Percentiles rank a stretch among this genome's conserved stretches.
Conservation (phyloP, 306 rosid species). For the Urtica urens region DNA sequence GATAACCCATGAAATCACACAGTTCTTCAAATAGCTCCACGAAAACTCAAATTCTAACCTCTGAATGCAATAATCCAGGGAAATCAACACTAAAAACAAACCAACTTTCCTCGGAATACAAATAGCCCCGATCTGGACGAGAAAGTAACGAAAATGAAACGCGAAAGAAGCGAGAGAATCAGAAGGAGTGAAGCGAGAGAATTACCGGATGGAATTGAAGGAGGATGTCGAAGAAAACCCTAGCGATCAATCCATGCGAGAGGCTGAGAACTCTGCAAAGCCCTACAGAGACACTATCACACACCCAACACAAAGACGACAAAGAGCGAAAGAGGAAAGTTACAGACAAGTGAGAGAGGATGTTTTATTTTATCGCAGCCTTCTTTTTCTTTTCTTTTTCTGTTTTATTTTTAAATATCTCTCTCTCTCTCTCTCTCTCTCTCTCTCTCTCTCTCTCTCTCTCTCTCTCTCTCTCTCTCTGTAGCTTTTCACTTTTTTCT, state of each 20-base stretch:
- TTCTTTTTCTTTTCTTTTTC: slow-evolving; percentile 6
- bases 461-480: slow-evolving; percentile 2
- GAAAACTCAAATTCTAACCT: neutral
- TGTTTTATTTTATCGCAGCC: slow-evolving; percentile 19
- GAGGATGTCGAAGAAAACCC: too few relatives aligned
- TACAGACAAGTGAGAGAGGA: slow-evolving; percentile 13
- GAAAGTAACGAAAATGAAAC: neutral
- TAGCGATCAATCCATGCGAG: slow-evolving; percentile 27
- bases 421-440: neutral
- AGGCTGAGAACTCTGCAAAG: slow-evolving; percentile 23
- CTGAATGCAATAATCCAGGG: neutral
- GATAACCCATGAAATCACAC: neutral
- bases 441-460: too few relatives aligned
- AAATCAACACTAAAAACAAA: neutral
- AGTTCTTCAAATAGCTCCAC: slow-evolving; percentile 2
- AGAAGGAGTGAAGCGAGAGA: neutral
- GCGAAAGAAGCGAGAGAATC: neutral
- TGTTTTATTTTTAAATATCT: neutral
- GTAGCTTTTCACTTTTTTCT: neutral
- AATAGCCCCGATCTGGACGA: slow-evolving; percentile 23
- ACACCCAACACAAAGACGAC: slow-evolving; percentile 1
- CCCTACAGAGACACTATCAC: slow-evolving; percentile 18
- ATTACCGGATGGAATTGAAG: slow-evolving; percentile 13
- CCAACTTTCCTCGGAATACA: slow-evolving; percentile 4
- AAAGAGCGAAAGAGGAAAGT: slow-evolving; percentile 16